Conservation (phyloP, 306 rosid genomes). For the Astragalus membranaceus region DNA sequence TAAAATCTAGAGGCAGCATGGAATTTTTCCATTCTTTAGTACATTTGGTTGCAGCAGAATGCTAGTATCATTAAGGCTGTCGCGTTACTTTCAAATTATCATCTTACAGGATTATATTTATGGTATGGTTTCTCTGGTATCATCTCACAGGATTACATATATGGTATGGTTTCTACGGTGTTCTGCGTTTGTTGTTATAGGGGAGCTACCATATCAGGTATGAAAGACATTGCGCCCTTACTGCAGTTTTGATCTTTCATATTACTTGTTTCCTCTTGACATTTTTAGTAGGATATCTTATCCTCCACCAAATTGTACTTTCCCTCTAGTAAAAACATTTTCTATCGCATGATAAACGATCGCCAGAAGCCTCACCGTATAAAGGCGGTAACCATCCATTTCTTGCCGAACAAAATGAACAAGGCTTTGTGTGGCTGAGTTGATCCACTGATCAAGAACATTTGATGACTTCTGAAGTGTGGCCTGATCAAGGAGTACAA, state of each 20-base stretch:
- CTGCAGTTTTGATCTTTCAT: not conserved
- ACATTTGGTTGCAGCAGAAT: not conserved
- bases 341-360: not conserved
- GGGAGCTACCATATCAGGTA: not conserved
- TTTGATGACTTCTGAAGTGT: constrained; percentile 72
- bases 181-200: not conserved
- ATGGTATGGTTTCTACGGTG: not conserved
- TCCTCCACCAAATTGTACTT: not conserved
- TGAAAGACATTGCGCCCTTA: not conserved
- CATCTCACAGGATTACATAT: not conserved
- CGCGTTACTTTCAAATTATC: not conserved
- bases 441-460: constrained; percentile 97
- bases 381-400: constrained; percentile 87
- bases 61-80: not conserved
- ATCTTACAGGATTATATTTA: not conserved
- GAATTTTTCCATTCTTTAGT: not conserved
- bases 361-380: constrained; percentile 44
- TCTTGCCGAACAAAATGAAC: constrained; percentile 85
- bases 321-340: not conserved
- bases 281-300: not conserved
- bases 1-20: not conserved
- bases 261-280: not conserved
- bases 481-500: constrained; percentile 56
- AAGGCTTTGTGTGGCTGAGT: constrained; percentile 93
- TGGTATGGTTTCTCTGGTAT: too few relatives aligned